Evolutionary conservation across 2,329 filamentous ascomycete genomes (phyloP).

Genomic region (Macroventuria anomochaeta): DNA sequence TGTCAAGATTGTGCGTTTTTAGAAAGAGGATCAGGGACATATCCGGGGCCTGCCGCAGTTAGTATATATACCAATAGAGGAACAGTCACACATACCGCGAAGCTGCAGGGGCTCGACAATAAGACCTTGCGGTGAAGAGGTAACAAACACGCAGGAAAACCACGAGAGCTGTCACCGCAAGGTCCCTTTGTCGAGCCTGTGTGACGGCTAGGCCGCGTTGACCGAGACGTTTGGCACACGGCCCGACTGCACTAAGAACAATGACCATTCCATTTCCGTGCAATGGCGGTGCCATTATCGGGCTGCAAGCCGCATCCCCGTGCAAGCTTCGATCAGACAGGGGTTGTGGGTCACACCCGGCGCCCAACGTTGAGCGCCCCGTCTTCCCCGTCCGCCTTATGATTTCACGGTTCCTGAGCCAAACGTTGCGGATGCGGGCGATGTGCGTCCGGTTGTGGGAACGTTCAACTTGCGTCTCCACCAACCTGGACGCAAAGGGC

Average conservation of each 20-base stretch:
- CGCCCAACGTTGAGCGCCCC: slow-evolving; percentile 26
- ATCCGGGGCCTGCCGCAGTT: slow-evolving; percentile 22
- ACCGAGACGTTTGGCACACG: slow-evolving; percentile 34
- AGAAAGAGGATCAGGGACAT: slow-evolving; percentile 31
- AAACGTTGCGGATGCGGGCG: slow-evolving; percentile 31
- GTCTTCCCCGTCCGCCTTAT: slow-evolving; percentile 39
- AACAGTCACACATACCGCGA: slow-evolving; percentile 30
- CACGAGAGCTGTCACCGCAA: slow-evolving; percentile 42
- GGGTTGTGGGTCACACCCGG: slow-evolving; percentile 19
- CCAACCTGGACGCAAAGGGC: slow-evolving; percentile 19
- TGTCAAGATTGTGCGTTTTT: slow-evolving; percentile 28
- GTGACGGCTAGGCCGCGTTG: slow-evolving; percentile 37
- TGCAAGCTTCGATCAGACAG: slow-evolving; percentile 18
- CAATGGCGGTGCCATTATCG: slow-evolving; percentile 15
- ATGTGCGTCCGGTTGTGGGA: slow-evolving; percentile 24
- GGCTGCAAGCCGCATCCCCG: slow-evolving; percentile 15
- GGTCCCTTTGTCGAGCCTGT: slow-evolving; percentile 30
- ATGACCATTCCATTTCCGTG: slow-evolving; percentile 13
- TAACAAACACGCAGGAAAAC: slow-evolving; percentile 36
- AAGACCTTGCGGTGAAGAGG: slow-evolving; percentile 24
- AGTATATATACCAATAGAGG: slow-evolving; percentile 29
- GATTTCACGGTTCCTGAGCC: slow-evolving; percentile 23
- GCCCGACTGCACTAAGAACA: slow-evolving; percentile 32
- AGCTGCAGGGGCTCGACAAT: slow-evolving; percentile 14
- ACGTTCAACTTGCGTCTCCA: slow-evolving; percentile 30